These are phyloP conservation scores for Porogramme epimiltina DNA, from an alignment of 1,284 basidiomycete genomes.

Conservation along the genomic window DNA sequence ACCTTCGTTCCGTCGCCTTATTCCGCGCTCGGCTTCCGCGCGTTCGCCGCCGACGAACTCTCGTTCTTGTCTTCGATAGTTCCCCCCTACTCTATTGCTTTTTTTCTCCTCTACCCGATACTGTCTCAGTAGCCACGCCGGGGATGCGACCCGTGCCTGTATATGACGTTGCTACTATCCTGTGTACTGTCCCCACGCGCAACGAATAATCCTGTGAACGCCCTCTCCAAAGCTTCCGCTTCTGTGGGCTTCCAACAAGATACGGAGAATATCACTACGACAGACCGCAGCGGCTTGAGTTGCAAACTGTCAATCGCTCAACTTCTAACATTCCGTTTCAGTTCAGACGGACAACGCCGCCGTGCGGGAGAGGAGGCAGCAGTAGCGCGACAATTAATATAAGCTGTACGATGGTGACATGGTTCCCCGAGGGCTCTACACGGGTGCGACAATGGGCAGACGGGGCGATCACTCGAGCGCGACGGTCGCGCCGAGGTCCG, in stretches of 20 bases:
- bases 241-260: too few species aligned
- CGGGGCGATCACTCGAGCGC: slow-evolving; percentile 65
- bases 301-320: too few species aligned
- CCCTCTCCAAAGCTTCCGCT: background rate
- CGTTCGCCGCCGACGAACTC: slow-evolving; percentile 7
- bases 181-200: slow-evolving; percentile 18
- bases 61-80: background rate
- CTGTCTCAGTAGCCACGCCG: slow-evolving; percentile 12
- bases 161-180: slow-evolving; percentile 19
- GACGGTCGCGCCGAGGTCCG: slow-evolving; percentile 88
- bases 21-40: background rate
- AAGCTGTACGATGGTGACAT: slow-evolving; percentile 17
- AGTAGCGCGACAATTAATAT: slow-evolving; percentile 22
- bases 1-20: background rate
- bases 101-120: slow-evolving; percentile 3
- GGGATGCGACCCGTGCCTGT: slow-evolving; percentile 7
- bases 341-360: too few species aligned
- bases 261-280: too few species aligned
- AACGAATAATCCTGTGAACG: background rate
- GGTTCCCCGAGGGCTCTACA: slow-evolving; percentile 14
- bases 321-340: too few species aligned
- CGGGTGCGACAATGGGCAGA: background rate
- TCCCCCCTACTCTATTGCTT: background rate
- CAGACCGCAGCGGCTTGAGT: too few species aligned
- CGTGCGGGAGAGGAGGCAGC: slow-evolving; percentile 16